Evolutionary conservation across 352 stramenopile species (phyloP).

Genomic region (Globisporangium takayamanum): DNA sequence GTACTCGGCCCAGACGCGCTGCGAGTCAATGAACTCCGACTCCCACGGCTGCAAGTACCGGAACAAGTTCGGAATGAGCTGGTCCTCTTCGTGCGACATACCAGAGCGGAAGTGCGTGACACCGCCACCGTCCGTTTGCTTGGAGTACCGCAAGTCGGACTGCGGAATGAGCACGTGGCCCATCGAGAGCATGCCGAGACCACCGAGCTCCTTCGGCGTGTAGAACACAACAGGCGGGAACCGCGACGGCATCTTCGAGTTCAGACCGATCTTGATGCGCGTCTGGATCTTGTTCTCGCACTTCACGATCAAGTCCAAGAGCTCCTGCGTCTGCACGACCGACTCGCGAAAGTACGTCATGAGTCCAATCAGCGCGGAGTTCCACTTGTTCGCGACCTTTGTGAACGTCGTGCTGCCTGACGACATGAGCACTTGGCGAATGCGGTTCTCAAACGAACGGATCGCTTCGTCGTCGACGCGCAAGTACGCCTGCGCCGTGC

Average conservation of each 20-base stretch:
- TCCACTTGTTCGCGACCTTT: conserved; percentile 99
- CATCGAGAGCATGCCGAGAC: conserved; percentile 99
- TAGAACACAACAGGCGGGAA: conserved; percentile 99
- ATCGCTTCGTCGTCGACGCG: conserved; percentile 94
- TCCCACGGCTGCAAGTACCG: conserved; percentile 98
- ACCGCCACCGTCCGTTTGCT: conserved; percentile 96
- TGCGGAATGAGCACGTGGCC: conserved; percentile 99
- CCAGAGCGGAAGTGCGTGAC: conserved; percentile 99
- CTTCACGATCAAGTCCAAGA: conserved; percentile 99
- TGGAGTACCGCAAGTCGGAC: conserved; percentile 98
- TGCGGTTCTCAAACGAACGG: conserved; percentile 98
- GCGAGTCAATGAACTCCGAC: conserved; percentile 99
- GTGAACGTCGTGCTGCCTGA: conserved; percentile 99
- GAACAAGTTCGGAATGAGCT: conserved; percentile 99
- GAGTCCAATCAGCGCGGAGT: conserved; percentile 91
- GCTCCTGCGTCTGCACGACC: conserved; percentile 98
- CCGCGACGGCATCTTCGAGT: conserved; percentile 99
- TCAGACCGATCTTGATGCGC: conserved; percentile 99
- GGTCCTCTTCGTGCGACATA: conserved; percentile 97
- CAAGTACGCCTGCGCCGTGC: conserved; percentile 97
- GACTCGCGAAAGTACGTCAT: conserved; percentile 99
- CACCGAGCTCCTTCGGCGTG: conserved; percentile 98
- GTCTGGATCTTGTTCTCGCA: conserved; percentile 99
- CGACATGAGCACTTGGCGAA: conserved; percentile 99
- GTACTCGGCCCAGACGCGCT: conserved; percentile 99